Base-by-base conservation (phyloP, 305 asterid species). In the Striga hermonthica region DNA sequence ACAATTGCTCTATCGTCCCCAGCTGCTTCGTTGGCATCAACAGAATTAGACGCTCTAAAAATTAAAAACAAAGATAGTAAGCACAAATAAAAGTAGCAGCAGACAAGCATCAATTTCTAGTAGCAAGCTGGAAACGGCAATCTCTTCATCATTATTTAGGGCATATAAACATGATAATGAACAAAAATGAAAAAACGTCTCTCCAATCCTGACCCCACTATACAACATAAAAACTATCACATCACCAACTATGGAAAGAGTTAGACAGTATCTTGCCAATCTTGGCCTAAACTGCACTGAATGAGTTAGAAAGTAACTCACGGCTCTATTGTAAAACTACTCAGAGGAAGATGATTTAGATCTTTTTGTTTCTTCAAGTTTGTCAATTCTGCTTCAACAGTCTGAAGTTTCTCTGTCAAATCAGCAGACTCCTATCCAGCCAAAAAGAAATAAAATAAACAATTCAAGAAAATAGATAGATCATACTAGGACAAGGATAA, bases 1-100 rank as follows among this genome's bases (percentile, higher is more conserved):
- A 86, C 80, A 70, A 86, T 80, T 75, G 86, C 85, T 65, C 69
- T 88, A 78, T 84, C 90, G 74, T 82, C 85, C 74, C 64, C 94
- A 64, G 50, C 79, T 67, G 55, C 48, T 40, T 86, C 83, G 69
- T 52, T 47, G 49, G 76, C 52, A 65, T 78, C 85, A 59, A 73
- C 76, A 4, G 87, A 62, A 56, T 60, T 77, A 49, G 55, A 47
- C 79, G 69, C 76, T 68, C 94, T 90, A 75, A 49, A 22, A 63
- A 69, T 43, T n/a, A 49, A 48, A 48, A 22, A 22, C 31, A 22
- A 22, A 44, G 15, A 58, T 61, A 52, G 47, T 50, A 34, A 75
- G 11, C 64, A 35, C 52, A 52, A 12, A 45, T 54, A 64, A 55
- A 62, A 54, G 40, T 11, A 67, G 49, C 12, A 67, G 38, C 15